These are phyloP conservation scores for Salix udensis DNA, from an alignment of 345 rosid genomes.

Conservation along the genomic window DNA sequence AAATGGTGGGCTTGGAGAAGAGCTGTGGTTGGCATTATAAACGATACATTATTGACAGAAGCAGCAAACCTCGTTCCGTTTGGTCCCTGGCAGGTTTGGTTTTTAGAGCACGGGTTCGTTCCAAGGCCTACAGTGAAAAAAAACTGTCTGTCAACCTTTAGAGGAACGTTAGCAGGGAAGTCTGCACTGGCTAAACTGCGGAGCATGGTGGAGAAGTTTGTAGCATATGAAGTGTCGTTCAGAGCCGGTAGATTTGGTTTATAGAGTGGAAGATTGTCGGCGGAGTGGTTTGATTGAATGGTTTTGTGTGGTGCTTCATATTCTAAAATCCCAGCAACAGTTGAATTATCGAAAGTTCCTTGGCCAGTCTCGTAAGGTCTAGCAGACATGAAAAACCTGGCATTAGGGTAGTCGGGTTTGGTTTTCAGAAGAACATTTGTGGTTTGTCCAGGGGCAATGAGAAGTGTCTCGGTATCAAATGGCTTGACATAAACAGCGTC, in stretches of 20 bases:
- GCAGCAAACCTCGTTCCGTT: conserved; percentile 17
- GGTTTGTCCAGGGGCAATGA: conserved; percentile 12
- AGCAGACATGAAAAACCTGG: conserved; percentile 12
- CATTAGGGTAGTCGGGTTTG: neutral
- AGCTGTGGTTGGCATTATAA: conserved; percentile 11
- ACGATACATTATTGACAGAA: conserved; percentile 11
- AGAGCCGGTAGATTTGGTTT: conserved; percentile 8
- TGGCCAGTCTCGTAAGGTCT: conserved; percentile 15
- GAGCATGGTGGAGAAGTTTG: neutral
- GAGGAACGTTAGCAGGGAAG: conserved; percentile 14
- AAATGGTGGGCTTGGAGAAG: conserved; percentile 6
- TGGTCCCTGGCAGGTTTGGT: conserved; percentile 13
- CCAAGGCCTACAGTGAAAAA: conserved; percentile 13
- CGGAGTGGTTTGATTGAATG: neutral
- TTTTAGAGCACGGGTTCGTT: conserved; percentile 4
- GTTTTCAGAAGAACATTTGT: conserved; percentile 14
- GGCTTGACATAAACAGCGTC: conserved; percentile 18
- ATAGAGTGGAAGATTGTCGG: neutral
- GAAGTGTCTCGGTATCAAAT: conserved; percentile 4
- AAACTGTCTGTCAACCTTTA: conserved; percentile 7
- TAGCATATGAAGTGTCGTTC: conserved; percentile 9
- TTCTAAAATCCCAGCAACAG: conserved; percentile 11
- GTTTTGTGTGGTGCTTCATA: neutral
- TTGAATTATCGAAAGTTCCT: conserved; percentile 13
- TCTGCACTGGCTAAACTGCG: conserved; percentile 11